A percentile compares a stretch with the other conserved stretches of the same genome.
Evolutionary conservation across 2,329 filamentous ascomycete genomes (phyloP).

Genomic region (Colletotrichum orbiculare): DNA sequence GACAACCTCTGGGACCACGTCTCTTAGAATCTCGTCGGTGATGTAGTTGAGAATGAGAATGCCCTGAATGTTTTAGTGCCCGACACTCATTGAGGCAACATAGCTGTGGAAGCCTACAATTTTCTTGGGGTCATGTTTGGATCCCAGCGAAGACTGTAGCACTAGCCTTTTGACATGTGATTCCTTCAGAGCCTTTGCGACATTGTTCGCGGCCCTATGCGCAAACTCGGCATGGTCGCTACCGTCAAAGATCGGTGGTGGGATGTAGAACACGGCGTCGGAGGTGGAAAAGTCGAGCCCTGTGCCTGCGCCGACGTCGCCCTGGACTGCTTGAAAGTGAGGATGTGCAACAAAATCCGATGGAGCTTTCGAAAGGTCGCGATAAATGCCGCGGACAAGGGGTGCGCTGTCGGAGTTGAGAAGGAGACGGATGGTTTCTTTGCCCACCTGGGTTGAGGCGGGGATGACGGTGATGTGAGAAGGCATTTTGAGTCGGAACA

Average conservation of each 20-base stretch:
- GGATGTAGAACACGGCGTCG: constrained; percentile 47
- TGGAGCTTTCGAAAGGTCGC: constrained; percentile 44
- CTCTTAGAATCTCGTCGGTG: constrained; percentile 37
- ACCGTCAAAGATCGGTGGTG: constrained; percentile 45
- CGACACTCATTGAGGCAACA: background rate
- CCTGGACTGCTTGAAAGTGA: constrained; percentile 43
- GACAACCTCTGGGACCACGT: constrained; percentile 37
- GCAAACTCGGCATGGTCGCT: constrained; percentile 42
- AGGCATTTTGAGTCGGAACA: constrained; percentile 39
- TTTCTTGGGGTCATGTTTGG: constrained; percentile 41
- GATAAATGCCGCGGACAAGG: constrained; percentile 44
- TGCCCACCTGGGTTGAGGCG: constrained; percentile 46
- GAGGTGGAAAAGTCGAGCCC: constrained; percentile 44
- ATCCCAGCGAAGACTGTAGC: constrained; percentile 43
- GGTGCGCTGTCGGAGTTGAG: constrained; percentile 38
- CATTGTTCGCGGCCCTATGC: constrained; percentile 38
- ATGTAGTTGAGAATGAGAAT: constrained; percentile 40
- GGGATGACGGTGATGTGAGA: constrained; percentile 45
- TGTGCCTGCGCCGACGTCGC: constrained; percentile 41
- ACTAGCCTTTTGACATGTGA: constrained; percentile 39
- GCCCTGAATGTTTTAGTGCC: constrained; percentile 45
- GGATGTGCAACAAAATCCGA: constrained; percentile 41
- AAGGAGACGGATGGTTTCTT: constrained; percentile 43
- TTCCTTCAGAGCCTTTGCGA: constrained; percentile 39
- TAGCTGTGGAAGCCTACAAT: constrained; percentile 38